Evolutionary conservation across 805 yeast genomes (phyloP), one percentile per base, ranked within the genome.

Genomic region (Candida gorgasii): DNA sequence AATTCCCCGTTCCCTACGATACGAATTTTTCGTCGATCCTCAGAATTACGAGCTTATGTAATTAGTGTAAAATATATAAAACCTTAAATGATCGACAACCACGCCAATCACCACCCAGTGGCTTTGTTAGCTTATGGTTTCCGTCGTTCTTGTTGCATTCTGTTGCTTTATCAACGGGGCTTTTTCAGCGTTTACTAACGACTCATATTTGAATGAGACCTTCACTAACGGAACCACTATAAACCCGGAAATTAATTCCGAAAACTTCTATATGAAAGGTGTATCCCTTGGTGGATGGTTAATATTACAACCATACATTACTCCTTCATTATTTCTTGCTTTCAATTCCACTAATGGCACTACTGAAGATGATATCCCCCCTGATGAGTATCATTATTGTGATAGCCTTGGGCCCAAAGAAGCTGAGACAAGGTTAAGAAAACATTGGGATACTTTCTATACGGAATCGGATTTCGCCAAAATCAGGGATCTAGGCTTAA

Each of bases 301-400:
- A 18, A 77, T 84, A 0, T 63, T 83, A 11, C 89, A 84, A 55
- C 89, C 90, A 0, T 84, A 75, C 52, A 82, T 84, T 42, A 81
- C 83, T 0, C 89, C 90, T 1, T 73, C 81, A 1, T 57, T 84
- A 18, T 84, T 78, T 53, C 65, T 72, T 16, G 65, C 65, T 30
- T 48, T 48, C 29, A 48, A 48, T 39, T 23, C 43, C 15, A 45
- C 48, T 20, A 45, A 45, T 20, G 39, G 42, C 7, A 44, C 51
- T 1, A 22, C 24, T 8, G 47, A 42, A 24, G 62, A 75, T 15
- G 44, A 57, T 11, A 69, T 74, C 2, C 84, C 84, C 1, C 68
- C 73, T 5, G 89, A 84, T 55, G 89, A 84, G 57, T 82, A 78
- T 50, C 73, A 73, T 17, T 74, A 68, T 45, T 73, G 80, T 36